A percentile compares a stretch with the other conserved stretches of the same genome.
phyloP scores from a whole-genome alignment of 805 yeast genomes.

The Suhomyces prunicola region DNA sequence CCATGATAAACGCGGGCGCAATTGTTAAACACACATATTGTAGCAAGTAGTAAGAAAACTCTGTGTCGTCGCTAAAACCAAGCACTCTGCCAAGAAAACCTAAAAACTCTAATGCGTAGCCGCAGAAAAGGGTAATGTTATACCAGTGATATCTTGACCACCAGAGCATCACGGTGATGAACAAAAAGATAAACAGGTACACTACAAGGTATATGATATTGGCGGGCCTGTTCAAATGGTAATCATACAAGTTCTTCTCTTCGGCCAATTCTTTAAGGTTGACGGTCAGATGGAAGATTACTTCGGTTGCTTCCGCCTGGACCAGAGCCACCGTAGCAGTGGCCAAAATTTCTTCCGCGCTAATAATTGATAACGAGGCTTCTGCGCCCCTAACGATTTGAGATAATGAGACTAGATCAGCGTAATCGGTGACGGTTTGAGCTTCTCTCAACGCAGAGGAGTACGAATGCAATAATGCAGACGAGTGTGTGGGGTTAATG shows the following conservation, averaged over 20 bases:
- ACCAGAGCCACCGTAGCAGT: constrained; percentile 33
- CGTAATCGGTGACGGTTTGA: constrained; percentile 18
- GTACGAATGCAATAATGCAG: constrained; percentile 17
- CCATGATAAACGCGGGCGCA: constrained; percentile 44
- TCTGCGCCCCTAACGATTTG: constrained; percentile 30
- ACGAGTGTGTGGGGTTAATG: constrained; percentile 22
- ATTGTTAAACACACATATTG: constrained; percentile 37
- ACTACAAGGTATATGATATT: constrained; percentile 31
- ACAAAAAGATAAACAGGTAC: constrained; percentile 23
- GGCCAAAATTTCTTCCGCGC: constrained; percentile 35
- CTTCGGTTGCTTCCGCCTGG: constrained; percentile 29
- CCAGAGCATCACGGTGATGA: constrained; percentile 23
- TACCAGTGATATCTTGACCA: constrained; percentile 39
- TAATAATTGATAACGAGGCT: constrained; percentile 34
- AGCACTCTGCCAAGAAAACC: constrained; percentile 40
- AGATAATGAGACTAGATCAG: constrained; percentile 21
- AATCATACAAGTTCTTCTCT: constrained; percentile 28
- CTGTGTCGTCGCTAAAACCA: constrained; percentile 21
- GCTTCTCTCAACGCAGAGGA: constrained; percentile 17
- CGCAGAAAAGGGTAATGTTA: constrained; percentile 35
- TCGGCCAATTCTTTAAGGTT: constrained; percentile 27
- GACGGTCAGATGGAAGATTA: constrained; percentile 29
- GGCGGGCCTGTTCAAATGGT: constrained; percentile 24
- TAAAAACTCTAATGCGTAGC: constrained; percentile 32
- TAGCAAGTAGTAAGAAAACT: constrained; percentile 21